A percentile compares a stretch with the other conserved stretches of the same genome.
These are phyloP conservation scores for Solanum dulcamara DNA, from an alignment of 257 asterid genomes.

Conservation along the genomic window DNA sequence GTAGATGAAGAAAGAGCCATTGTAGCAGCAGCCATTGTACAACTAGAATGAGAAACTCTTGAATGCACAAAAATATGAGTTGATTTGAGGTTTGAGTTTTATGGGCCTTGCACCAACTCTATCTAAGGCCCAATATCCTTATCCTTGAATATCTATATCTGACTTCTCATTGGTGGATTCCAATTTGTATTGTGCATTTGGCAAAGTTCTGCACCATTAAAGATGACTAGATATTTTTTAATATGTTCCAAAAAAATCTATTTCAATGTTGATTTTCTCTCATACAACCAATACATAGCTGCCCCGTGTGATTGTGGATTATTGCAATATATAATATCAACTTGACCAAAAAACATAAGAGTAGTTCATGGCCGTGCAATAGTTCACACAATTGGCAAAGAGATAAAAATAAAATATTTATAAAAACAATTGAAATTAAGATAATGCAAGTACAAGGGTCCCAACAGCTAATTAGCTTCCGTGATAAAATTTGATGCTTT, in stretches of 20 bases:
- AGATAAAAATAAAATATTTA: neutral
- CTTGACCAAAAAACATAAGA: neutral
- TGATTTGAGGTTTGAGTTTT: neutral
- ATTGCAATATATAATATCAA: neutral
- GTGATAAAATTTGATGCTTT: neutral
- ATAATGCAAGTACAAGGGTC: neutral
- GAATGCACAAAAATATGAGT: neutral
- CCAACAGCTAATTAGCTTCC: neutral
- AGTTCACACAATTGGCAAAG: neutral
- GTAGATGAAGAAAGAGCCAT: neutral
- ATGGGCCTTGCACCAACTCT: neutral
- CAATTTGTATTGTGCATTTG: too few relatives aligned
- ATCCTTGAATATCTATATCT: neutral
- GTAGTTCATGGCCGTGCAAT: neutral
- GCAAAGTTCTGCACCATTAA: too few relatives aligned
- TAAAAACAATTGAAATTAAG: neutral
- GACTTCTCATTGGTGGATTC: neutral
- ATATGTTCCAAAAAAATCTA: neutral
- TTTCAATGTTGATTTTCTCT: neutral
- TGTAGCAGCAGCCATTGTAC: neutral
- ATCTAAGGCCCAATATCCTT: neutral
- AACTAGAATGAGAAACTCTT: neutral
- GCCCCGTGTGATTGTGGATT: neutral
- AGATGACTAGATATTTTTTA: neutral
- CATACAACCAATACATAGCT: neutral